phyloP scores from a whole-genome alignment of 2,329 filamentous ascomycete species.

The Alternaria triticimaculans region DNA sequence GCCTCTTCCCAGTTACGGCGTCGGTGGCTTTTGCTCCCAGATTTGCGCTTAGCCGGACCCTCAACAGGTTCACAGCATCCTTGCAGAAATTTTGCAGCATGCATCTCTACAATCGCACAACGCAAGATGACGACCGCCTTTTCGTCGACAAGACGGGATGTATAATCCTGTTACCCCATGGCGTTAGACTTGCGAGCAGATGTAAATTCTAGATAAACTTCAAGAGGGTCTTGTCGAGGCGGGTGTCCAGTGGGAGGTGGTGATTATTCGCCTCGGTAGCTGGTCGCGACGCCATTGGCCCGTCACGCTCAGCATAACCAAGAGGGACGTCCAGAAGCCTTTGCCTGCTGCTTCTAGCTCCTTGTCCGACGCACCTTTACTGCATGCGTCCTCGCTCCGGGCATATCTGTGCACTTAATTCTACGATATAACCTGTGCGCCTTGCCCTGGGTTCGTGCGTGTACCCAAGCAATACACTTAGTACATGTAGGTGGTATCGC shows the following conservation, averaged over 20 bases:
- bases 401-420: slow-evolving; percentile 13
- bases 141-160: neutral
- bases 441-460: slow-evolving; percentile 10
- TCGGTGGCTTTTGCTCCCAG: neutral
- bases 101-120: neutral
- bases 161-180: neutral
- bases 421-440: slow-evolving; percentile 8
- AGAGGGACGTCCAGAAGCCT: slow-evolving; percentile 16
- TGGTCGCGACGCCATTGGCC: slow-evolving; percentile 25
- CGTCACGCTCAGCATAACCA: slow-evolving; percentile 21
- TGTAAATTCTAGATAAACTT: neutral
- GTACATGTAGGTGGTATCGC: slow-evolving; percentile 6
- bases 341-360: slow-evolving; percentile 32
- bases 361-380: slow-evolving; percentile 25
- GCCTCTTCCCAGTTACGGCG: neutral
- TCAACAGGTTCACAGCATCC: slow-evolving; percentile 7
- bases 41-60: slow-evolving; percentile 6
- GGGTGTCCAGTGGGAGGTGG: slow-evolving; percentile 15
- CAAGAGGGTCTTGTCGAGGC: slow-evolving; percentile 1
- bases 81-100: slow-evolving; percentile 1
- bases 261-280: slow-evolving; percentile 29
- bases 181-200: slow-evolving; percentile 26
- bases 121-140: neutral
- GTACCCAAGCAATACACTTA: neutral
- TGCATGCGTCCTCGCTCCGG: slow-evolving; percentile 24